Evolutionary conservation across 2,329 filamentous ascomycete genomes (phyloP).

Genomic region (Ophiostoma fasciatum): DNA sequence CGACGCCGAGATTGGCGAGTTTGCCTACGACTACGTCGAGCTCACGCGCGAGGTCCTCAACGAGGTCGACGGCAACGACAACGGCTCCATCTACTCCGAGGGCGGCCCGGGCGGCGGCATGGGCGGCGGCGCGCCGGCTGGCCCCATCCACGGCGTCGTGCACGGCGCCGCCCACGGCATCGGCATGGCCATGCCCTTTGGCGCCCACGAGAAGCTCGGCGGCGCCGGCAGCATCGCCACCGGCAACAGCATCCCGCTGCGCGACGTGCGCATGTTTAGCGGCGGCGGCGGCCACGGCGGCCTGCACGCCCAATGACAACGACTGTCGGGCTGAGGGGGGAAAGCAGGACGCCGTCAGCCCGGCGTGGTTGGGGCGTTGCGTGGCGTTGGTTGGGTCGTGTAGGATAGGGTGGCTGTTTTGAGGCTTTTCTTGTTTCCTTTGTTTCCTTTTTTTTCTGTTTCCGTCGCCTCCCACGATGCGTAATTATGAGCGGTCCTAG

Average conservation of each 20-base stretch:
- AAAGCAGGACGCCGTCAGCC: too few relatives aligned
- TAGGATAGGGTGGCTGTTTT: neutral
- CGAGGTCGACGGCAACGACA: constrained; percentile 10
- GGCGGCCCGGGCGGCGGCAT: constrained; percentile 4
- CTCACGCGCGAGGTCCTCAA: constrained; percentile 23
- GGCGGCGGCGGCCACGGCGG: constrained; percentile 11
- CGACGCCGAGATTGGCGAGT: constrained; percentile 66
- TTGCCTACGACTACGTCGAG: constrained; percentile 75
- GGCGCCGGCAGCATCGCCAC: constrained; percentile 2
- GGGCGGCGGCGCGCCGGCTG: too few relatives aligned
- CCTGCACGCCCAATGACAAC: constrained; percentile 12
- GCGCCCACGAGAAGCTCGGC: constrained; percentile 30
- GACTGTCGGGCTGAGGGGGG: constrained; percentile 10
- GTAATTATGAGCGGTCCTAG: too few relatives aligned
- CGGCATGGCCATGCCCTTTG: constrained; percentile 5
- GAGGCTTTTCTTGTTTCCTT: neutral
- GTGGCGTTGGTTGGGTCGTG: neutral
- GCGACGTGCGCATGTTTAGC: constrained; percentile 28
- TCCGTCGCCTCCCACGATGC: neutral
- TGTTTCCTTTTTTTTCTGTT: neutral
- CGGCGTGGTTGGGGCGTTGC: too few relatives aligned
- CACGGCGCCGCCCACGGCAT: constrained; percentile 1
- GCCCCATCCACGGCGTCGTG: neutral
- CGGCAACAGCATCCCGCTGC: constrained; percentile 29
- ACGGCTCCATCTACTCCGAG: constrained; percentile 17